These are phyloP conservation scores for Podaxis mareebaensis DNA, from an alignment of 768 basidiomycete species.

Conservation along the genomic window DNA sequence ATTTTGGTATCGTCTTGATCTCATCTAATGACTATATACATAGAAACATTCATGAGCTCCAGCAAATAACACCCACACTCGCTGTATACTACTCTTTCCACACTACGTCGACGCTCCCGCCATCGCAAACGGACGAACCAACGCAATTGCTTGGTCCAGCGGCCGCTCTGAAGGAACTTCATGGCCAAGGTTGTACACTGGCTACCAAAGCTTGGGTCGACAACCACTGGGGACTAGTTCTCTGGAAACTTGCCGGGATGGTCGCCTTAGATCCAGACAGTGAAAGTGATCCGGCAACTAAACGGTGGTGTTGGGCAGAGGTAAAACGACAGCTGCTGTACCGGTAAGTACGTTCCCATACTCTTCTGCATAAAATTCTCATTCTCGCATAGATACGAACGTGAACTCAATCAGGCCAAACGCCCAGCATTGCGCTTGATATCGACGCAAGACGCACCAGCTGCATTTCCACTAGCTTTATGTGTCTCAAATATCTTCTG, in stretches of 20 bases:
- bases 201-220: slow-evolving; percentile 82
- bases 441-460: slow-evolving; percentile 78
- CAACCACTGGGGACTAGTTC: slow-evolving; percentile 87
- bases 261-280: slow-evolving; percentile 68
- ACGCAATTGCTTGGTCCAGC: slow-evolving; percentile 45
- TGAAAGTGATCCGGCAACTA: slow-evolving; percentile 44
- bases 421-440: slow-evolving; percentile 84
- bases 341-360: slow-evolving; percentile 49
- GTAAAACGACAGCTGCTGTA: slow-evolving; percentile 84
- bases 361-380: background rate
- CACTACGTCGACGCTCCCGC: slow-evolving; percentile 33
- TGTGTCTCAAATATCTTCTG: slow-evolving; percentile 76
- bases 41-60: slow-evolving; percentile 53
- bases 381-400: slow-evolving; percentile 69
- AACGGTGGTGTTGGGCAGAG: slow-evolving; percentile 82
- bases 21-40: slow-evolving; percentile 8
- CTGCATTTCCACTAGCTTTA: slow-evolving; percentile 80
- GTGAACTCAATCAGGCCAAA: slow-evolving; percentile 75
- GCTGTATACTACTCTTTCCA: slow-evolving; percentile 65
- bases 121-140: slow-evolving; percentile 21
- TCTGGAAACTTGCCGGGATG: slow-evolving; percentile 95
- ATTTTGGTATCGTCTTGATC: background rate
- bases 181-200: slow-evolving; percentile 59
- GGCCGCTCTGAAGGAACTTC: slow-evolving; percentile 57
- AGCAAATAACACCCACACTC: slow-evolving; percentile 52